Percentiles rank a stretch among this genome's conserved stretches.
Evolutionary conservation across 306 rosid genomes (phyloP).

Genomic region (Prosopis cineraria): DNA sequence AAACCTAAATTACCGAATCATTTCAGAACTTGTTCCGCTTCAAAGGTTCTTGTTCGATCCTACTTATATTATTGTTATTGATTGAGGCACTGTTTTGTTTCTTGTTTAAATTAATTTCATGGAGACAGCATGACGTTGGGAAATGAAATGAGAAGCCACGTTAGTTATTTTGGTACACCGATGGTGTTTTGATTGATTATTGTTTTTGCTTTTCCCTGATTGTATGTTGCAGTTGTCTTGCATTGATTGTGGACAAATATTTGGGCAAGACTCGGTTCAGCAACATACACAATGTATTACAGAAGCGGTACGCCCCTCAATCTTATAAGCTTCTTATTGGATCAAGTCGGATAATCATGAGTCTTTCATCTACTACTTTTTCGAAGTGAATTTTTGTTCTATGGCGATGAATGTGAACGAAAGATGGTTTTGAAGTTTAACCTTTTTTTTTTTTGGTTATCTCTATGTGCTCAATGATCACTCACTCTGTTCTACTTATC

Average conservation of each 20-base stretch:
- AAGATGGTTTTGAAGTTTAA: background rate
- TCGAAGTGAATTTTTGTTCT: background rate
- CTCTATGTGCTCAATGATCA: background rate
- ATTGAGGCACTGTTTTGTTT: background rate
- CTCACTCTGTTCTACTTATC: background rate
- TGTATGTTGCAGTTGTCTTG: constrained; percentile 75
- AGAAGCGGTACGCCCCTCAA: constrained; percentile 65
- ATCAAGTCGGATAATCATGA: background rate
- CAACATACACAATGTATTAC: constrained; percentile 86
- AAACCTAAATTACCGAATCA: constrained; percentile 76
- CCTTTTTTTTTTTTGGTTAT: background rate
- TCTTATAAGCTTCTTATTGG: constrained; percentile 4
- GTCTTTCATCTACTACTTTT: background rate
- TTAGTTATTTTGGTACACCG: background rate
- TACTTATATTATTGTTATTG: background rate
- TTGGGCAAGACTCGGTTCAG: constrained; percentile 75
- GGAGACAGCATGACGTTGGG: background rate
- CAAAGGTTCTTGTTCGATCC: constrained; percentile 46
- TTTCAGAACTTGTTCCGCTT: constrained; percentile 79
- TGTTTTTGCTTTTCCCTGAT: background rate
- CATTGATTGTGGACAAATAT: constrained; percentile 84
- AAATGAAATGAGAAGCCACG: background rate
- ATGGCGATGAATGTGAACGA: background rate
- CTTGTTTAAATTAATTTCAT: background rate
- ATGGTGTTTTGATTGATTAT: background rate